Conservation (phyloP, 2,329 filamentous ascomycete species). For the Thelonectria rubi region DNA sequence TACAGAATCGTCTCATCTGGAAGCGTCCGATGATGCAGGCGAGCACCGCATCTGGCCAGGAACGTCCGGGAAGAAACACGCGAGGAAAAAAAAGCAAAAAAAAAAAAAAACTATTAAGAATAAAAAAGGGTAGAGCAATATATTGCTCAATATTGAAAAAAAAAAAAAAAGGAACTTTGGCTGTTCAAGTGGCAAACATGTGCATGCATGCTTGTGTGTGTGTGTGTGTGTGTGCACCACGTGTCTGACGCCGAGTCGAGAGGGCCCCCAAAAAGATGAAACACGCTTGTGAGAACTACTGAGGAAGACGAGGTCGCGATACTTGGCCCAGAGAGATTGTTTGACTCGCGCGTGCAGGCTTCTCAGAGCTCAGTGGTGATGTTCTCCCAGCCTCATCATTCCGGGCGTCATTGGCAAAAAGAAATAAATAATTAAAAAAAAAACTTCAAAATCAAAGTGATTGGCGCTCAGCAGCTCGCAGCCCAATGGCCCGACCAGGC, state of each 20-base stretch:
- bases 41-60: too few relatives aligned
- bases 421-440: not conserved
- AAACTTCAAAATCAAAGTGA: not conserved
- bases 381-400: too few relatives aligned
- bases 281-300: slow-evolving; percentile 35
- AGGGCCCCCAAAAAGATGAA: slow-evolving; percentile 28
- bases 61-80: too few relatives aligned
- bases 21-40: too few relatives aligned
- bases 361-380: too few relatives aligned
- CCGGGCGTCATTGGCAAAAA: too few relatives aligned
- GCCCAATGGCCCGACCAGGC: slow-evolving; percentile 28
- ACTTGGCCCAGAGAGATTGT: slow-evolving; percentile 4
- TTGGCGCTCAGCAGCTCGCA: slow-evolving; percentile 16
- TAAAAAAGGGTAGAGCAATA: slow-evolving; percentile 1
- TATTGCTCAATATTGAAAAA: not conserved
- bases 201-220: not conserved
- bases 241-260: slow-evolving; percentile 29
- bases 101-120: too few relatives aligned
- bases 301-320: slow-evolving; percentile 5
- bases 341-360: slow-evolving; percentile 26
- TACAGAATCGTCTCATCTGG: too few relatives aligned
- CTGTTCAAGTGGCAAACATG: slow-evolving; percentile 12
- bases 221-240: slow-evolving; percentile 16
- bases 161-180: slow-evolving; percentile 15
- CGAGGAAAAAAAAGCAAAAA: not conserved